Base-by-base conservation (phyloP, 345 rosid genomes). In the Pistacia integerrima region DNA sequence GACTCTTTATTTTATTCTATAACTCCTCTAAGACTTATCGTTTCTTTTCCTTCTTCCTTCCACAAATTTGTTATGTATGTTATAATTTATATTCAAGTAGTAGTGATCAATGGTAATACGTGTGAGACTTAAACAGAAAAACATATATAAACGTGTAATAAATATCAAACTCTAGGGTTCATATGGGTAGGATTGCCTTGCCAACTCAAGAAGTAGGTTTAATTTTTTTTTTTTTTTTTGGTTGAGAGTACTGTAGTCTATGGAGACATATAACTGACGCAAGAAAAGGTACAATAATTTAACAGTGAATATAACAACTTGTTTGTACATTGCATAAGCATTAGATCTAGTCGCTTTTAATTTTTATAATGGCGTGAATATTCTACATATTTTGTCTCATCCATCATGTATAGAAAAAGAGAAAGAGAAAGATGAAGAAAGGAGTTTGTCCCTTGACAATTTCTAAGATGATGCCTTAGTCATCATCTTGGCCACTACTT, bases 251-350 rank as follows among this genome's bases (percentile, higher is more conserved):
- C 4, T 74, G 30, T 20, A 4, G 54, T 41, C 13, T 2, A 51
- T 51, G 17, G 55, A 12, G 55, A 14, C 4, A 49, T 55, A 35
- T 7, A 22, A 16, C 28, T 30, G 49, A 64, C 13, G 11, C 18
- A n/a, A 36, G 17, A 18, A 56, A 20, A 35, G 28, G 12, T 54
- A n/a, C 9, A 35, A 52, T 64, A 22, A 18, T 55, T 18, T 58
- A 67, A 68, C 46, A 44, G 11, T 18, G 28, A 7, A 17, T 35
- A 6, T 5, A 49, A 72, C 51, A 74, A 49, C 48, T 74, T 30
- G 57, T 54, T 11, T 73, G 76, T 78, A 73, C 77, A 83, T 74
- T 71, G 86, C 81, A 68, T 58, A 69, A 67, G 68, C 49, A 76
- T 60, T 79, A 77, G 83, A 82, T 78, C 76, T 74, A 74, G 38